Evolutionary conservation across 2,329 filamentous ascomycete genomes (phyloP).

Genomic region (Colletotrichum phormii): DNA sequence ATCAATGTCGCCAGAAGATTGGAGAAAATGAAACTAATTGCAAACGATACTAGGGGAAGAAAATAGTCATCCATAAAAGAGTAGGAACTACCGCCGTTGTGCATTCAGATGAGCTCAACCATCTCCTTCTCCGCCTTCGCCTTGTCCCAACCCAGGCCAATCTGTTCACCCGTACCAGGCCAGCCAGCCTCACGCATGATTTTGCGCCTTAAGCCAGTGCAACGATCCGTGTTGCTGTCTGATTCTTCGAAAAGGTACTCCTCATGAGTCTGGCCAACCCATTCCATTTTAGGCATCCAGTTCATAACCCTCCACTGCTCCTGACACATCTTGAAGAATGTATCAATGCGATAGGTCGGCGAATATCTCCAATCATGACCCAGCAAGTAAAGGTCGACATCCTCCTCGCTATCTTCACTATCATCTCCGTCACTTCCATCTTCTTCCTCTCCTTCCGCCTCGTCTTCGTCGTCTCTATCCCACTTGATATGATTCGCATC

Average conservation of each 20-base stretch:
- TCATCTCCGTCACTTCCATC: neutral
- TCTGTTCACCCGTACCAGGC: neutral
- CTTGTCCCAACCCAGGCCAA: neutral
- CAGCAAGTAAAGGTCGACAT: neutral
- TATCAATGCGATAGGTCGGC: neutral
- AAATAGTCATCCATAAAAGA: neutral
- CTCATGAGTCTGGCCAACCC: neutral
- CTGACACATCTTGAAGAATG: neutral
- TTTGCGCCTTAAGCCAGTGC: neutral
- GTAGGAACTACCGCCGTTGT: neutral
- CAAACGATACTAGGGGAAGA: too few species aligned
- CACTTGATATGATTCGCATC: neutral
- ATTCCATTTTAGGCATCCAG: neutral
- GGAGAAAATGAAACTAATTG: too few species aligned
- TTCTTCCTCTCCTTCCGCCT: neutral
- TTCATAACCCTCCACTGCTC: neutral
- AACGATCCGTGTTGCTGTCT: too few species aligned
- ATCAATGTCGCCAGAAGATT: too few species aligned
- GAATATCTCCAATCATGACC: neutral
- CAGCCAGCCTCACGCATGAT: neutral
- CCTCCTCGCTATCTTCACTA: neutral
- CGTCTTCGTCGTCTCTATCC: neutral
- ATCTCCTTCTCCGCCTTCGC: neutral
- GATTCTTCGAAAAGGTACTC: neutral
- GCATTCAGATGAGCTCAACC: neutral